phyloP scores from a whole-genome alignment of 1,139 yeast species.

The Wickerhamomyces sp. region DNA sequence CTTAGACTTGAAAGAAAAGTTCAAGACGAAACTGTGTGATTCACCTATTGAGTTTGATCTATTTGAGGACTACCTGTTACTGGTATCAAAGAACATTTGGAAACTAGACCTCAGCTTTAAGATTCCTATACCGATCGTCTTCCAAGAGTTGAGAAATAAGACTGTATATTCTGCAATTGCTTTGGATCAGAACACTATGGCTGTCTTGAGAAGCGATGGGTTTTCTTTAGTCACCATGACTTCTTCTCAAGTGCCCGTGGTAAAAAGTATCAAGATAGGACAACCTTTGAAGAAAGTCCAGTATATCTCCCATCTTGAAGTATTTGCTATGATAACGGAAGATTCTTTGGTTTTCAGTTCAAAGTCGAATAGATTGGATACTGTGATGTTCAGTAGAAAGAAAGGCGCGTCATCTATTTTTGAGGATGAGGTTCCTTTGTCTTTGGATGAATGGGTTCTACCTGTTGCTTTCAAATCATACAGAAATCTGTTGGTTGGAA shows the following conservation, averaged over 20 bases:
- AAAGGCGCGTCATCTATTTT: conserved; percentile 6
- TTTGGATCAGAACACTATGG: conserved; percentile 23
- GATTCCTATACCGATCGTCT: conserved; percentile 38
- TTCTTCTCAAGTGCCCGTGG: conserved; percentile 15
- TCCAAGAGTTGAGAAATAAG: conserved; percentile 34
- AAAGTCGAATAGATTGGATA: conserved; percentile 8
- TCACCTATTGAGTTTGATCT: conserved; percentile 16
- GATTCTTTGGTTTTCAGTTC: conserved; percentile 13
- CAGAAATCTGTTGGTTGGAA: conserved; percentile 19
- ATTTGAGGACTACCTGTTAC: conserved; percentile 9
- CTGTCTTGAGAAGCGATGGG: conserved; percentile 47
- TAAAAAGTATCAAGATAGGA: conserved; percentile 31
- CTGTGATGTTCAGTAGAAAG: conserved; percentile 7
- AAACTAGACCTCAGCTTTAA: conserved; percentile 31
- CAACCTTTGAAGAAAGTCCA: conserved; percentile 35
- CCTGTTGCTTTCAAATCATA: conserved; percentile 15
- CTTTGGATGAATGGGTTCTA: conserved; percentile 18
- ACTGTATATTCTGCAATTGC: conserved; percentile 19
- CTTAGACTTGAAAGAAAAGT: background rate
- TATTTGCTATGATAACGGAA: conserved; percentile 38
- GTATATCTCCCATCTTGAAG: conserved; percentile 30
- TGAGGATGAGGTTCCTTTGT: conserved; percentile 12
- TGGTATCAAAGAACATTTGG: conserved; percentile 40
- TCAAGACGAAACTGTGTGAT: conserved; percentile 8
- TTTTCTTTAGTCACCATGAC: conserved; percentile 34